Evolutionary conservation across 768 basidiomycete genomes (phyloP).

Genomic region (Russula virescens): DNA sequence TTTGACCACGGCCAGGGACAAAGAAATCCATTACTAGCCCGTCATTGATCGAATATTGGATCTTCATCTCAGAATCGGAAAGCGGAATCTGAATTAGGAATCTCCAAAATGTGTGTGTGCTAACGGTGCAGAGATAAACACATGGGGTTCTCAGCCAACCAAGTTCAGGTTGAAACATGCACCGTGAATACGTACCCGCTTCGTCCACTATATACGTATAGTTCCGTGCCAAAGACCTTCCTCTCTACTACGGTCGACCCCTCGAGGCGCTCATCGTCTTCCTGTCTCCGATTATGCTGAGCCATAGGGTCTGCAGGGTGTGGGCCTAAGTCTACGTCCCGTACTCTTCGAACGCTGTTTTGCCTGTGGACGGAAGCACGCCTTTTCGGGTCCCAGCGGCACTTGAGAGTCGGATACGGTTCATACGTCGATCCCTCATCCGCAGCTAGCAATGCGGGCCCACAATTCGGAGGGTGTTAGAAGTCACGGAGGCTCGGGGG

Average conservation of each 20-base stretch:
- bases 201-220: slow-evolving; percentile 60
- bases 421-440: slow-evolving; percentile 76
- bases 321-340: slow-evolving; percentile 46
- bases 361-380: slow-evolving; percentile 19
- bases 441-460: slow-evolving; percentile 43
- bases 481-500: not conserved
- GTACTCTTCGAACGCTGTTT: slow-evolving; percentile 21
- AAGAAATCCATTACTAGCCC: slow-evolving; percentile 74
- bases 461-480: not conserved
- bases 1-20: slow-evolving; percentile 73
- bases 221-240: slow-evolving; percentile 54
- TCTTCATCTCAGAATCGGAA: slow-evolving; percentile 59
- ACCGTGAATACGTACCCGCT: slow-evolving; percentile 38
- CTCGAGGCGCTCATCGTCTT: not conserved
- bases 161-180: not conserved
- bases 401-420: slow-evolving; percentile 60
- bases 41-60: slow-evolving; percentile 78
- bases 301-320: slow-evolving; percentile 74
- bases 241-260: slow-evolving; percentile 35
- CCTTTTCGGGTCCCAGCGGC: slow-evolving; percentile 65
- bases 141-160: not conserved
- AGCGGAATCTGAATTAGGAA: slow-evolving; percentile 84
- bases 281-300: slow-evolving; percentile 26
- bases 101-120: slow-evolving; percentile 91
- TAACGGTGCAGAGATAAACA: slow-evolving; percentile 29